A percentile compares a stretch with the other conserved stretches of the same genome.
Conservation (phyloP, 345 rosid genomes). For the Dimocarpus longan region DNA sequence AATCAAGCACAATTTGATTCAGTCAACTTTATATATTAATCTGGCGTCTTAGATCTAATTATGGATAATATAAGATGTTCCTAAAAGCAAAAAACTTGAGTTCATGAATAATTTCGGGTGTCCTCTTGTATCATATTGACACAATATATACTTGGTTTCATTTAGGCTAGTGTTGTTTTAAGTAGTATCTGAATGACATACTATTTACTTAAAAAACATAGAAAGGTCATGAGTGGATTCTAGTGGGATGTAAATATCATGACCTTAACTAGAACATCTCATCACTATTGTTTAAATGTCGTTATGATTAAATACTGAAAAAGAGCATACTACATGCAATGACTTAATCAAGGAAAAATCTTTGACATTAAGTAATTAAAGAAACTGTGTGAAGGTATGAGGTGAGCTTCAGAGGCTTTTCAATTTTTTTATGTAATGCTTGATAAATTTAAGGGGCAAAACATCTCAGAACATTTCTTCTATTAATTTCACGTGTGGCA, state of each 20-base stretch:
- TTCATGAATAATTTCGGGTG: neutral
- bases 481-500: neutral
- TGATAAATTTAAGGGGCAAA: neutral
- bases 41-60: neutral
- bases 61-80: neutral
- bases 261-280: neutral
- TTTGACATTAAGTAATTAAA: neutral
- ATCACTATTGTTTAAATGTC: neutral
- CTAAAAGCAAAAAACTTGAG: neutral
- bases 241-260: neutral
- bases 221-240: neutral
- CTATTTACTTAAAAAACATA: neutral
- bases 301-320: neutral
- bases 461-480: neutral
- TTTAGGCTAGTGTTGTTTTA: neutral
- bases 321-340: neutral
- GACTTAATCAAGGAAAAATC: neutral
- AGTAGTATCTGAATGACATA: neutral
- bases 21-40: neutral
- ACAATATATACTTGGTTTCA: neutral
- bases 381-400: neutral
- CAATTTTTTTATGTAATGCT: neutral
- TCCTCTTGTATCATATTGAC: neutral
- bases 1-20: neutral
- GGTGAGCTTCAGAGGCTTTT: neutral